Conservation (phyloP, 768 basidiomycete genomes). For the Auriscalpium vulgare region DNA sequence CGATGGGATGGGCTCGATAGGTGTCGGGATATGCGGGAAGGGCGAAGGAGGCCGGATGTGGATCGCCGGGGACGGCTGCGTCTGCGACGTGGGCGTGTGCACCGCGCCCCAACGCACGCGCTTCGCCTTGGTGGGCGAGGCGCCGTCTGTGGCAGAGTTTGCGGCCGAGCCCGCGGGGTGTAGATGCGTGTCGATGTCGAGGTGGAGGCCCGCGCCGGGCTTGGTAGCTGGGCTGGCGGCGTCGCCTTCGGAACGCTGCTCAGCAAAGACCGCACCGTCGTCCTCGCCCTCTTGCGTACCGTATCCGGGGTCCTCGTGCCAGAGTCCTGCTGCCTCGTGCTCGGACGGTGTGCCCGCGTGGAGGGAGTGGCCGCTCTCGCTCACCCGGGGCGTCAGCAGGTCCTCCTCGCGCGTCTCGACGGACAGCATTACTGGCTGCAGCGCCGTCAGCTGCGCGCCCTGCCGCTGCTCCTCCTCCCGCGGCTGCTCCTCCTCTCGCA, state of each 20-base stretch:
- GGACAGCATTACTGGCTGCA: slow-evolving; percentile 3
- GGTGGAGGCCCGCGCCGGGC: no score
- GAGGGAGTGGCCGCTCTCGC: neutral
- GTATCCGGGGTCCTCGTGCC: slow-evolving; percentile 10
- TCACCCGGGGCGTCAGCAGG: neutral
- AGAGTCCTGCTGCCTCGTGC: neutral
- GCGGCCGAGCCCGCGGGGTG: no score
- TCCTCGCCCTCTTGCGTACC: slow-evolving; percentile 14
- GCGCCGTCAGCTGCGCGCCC: slow-evolving; percentile 2
- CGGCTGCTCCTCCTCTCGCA: neutral
- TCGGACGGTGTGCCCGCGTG: neutral
- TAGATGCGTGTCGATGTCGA: no score
- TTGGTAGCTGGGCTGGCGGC: neutral
- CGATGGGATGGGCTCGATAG: neutral
- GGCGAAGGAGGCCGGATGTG: neutral
- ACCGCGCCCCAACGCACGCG: neutral
- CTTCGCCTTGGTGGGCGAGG: neutral
- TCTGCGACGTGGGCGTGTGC: neutral
- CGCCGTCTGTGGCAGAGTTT: no score
- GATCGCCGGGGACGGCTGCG: neutral
- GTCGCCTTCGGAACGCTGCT: neutral
- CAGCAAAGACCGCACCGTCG: neutral
- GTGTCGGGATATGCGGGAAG: neutral
- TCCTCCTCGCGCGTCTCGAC: neutral
- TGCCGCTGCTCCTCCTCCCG: slow-evolving; percentile 3